A percentile compares a stretch with the other conserved stretches of the same genome.
Evolutionary conservation across 2,329 filamentous ascomycete genomes (phyloP).

Genomic region (Daldinia sp.): DNA sequence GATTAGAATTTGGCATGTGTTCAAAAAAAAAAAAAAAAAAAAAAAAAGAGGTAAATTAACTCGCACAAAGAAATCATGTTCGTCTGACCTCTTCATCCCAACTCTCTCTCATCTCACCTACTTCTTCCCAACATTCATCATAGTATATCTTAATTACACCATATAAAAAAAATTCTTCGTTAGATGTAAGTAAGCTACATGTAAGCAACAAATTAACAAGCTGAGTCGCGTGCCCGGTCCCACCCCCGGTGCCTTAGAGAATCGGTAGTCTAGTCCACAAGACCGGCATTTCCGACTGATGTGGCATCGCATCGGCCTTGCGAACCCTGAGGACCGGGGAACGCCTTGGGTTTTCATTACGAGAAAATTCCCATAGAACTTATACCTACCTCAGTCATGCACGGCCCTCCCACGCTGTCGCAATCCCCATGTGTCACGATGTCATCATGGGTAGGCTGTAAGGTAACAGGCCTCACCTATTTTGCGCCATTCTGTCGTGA

Average conservation of each 20-base stretch:
- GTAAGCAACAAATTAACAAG: conserved; percentile 5
- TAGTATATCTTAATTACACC: neutral
- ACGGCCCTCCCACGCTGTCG: conserved; percentile 25
- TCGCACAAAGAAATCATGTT: neutral
- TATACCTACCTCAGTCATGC: conserved; percentile 7
- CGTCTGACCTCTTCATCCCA: conserved; percentile 1
- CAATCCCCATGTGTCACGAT: conserved; percentile 35
- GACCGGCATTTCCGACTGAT: conserved; percentile 24
- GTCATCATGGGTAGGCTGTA: conserved; percentile 20
- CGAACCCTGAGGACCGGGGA: conserved; percentile 23
- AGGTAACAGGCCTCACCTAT: conserved; percentile 26
- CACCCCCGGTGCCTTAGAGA: conserved; percentile 14
- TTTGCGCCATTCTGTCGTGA: conserved; percentile 36
- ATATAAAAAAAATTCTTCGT: neutral
- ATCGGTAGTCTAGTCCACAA: conserved; percentile 14
- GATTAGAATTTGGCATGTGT: conserved; percentile 2
- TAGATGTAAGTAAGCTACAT: conserved; percentile 6
- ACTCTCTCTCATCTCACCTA: neutral
- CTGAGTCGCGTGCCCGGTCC: conserved; percentile 17
- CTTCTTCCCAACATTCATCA: neutral
- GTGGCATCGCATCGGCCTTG: conserved; percentile 31
- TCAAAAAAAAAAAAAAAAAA: neutral
- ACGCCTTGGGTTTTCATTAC: conserved; percentile 22
- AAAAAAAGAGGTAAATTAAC: neutral
- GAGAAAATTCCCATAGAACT: conserved; percentile 17